Percentiles rank a stretch among this genome's conserved stretches.
Conservation (phyloP, 1,284 basidiomycete species). For the Cryptococcus amylolentus region DNA sequence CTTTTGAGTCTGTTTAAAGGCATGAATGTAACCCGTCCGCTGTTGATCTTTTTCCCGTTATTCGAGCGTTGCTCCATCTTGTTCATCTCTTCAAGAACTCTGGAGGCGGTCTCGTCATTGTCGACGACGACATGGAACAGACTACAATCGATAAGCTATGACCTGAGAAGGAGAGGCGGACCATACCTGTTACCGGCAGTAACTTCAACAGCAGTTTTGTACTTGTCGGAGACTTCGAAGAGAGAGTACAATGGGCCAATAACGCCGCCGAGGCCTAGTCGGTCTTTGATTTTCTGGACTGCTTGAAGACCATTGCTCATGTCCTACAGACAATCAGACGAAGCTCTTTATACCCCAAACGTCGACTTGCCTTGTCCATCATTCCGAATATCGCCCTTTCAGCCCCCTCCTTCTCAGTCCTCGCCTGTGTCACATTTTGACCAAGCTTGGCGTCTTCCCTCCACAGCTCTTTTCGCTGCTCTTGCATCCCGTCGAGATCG, state of each 20-base stretch:
- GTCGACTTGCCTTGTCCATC: constrained; percentile 77
- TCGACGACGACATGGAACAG: constrained; percentile 98
- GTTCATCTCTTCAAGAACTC: constrained; percentile 86
- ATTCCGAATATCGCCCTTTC: constrained; percentile 78
- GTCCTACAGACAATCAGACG: constrained; percentile 57
- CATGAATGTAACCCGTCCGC: constrained; percentile 96
- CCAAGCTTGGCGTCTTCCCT: constrained; percentile 87
- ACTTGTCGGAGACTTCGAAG: constrained; percentile 88
- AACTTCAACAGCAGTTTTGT: constrained; percentile 88
- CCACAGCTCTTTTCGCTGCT: constrained; percentile 89
- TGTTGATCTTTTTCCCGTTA: constrained; percentile 62
- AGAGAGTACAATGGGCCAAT: constrained; percentile 92
- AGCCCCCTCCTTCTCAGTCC: constrained; percentile 72
- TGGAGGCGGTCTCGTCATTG: constrained; percentile 83
- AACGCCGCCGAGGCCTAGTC: constrained; percentile 68
- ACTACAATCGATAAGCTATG: constrained; percentile 50
- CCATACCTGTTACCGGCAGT: constrained; percentile 86
- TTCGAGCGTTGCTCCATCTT: too few species aligned
- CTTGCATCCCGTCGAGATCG: constrained; percentile 66
- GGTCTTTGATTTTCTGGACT: constrained; percentile 74
- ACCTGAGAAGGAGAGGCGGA: neutral
- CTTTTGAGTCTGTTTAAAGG: constrained; percentile 94
- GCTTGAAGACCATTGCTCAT: constrained; percentile 81
- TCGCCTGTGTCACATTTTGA: constrained; percentile 69
- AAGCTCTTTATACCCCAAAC: neutral